Conservation (phyloP, 2,329 filamentous ascomycete species). For the Sordariomycetes sp. region DNA sequence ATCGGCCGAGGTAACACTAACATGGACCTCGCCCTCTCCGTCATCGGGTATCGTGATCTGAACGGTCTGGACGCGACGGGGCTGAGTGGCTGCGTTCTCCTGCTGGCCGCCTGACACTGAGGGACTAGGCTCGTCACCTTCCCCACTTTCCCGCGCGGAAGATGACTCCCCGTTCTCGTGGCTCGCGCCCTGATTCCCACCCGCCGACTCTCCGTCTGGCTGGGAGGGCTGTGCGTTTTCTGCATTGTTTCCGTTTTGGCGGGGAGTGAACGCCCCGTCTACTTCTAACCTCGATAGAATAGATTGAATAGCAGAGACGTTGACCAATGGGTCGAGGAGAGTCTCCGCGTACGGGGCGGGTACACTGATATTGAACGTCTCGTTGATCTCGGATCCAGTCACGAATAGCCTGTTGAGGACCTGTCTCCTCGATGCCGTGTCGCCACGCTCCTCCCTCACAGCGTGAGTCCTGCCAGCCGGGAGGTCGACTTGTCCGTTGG, state of each 20-base stretch:
- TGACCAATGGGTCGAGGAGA: slow-evolving; percentile 11
- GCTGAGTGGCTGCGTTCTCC: not conserved
- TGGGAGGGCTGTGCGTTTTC: not conserved
- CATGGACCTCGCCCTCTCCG: slow-evolving; percentile 3
- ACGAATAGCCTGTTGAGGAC: slow-evolving; percentile 42
- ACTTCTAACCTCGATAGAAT: not conserved
- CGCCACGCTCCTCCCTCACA: slow-evolving; percentile 44
- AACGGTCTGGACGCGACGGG: not conserved
- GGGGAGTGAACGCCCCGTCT: not conserved
- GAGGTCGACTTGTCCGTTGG: slow-evolving; percentile 52
- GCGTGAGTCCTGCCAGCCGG: slow-evolving; percentile 41
- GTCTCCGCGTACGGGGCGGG: slow-evolving; percentile 9
- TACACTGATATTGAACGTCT: slow-evolving; percentile 2
- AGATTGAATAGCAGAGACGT: slow-evolving; percentile 4
- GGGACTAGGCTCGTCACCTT: not conserved
- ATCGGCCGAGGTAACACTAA: slow-evolving; percentile 1
- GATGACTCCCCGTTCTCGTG: not conserved
- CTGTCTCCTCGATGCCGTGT: slow-evolving; percentile 46
- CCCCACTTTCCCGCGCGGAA: not conserved
- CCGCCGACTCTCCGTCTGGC: slow-evolving; percentile 1
- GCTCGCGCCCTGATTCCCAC: not conserved
- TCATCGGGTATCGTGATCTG: slow-evolving; percentile 2
- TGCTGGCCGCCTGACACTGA: not conserved
- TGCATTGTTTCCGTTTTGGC: not conserved
- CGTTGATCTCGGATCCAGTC: slow-evolving; percentile 3